Base-by-base conservation (phyloP, 1,284 basidiomycete species). In the Fomitopsis betulina region DNA sequence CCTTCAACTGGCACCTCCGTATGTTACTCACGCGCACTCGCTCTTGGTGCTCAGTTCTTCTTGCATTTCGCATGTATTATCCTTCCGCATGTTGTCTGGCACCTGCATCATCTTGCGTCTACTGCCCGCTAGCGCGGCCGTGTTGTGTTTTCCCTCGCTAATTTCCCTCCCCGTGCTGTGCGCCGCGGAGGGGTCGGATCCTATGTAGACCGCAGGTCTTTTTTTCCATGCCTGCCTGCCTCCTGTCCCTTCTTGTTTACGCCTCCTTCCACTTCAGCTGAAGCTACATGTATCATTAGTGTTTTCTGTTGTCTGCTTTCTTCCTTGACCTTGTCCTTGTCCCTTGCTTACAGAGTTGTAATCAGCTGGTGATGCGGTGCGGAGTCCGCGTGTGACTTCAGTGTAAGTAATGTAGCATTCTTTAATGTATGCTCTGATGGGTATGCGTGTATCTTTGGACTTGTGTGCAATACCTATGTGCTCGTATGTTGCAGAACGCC, bases 281-380 rank as follows among this genome's bases (percentile, higher is more conserved):
- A 21, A 43, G 35, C 35, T 37, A 37, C 3, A 37, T 63, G 62
- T 63, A 63, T 63, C 59, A 63, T 38, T 63, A 63, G 62, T 53
- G 40, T 30, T 47, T 54, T 30, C 27, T 38, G 40, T 49, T 5
- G 55, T 39, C 42, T 50, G 12, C 13, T 49, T 19, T 23, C n/a
- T 56, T 33, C 12, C 5, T 12, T 15, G 12, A 33, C 13, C 35
- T 27, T 32, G n/a, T 3, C 32, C 42, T 49, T 56, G 47, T 27
- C 9, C 25, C 9, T 7, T 30, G 45, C 25, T 30, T 27, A 3
- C 9, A 37, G 8, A 37, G 35, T 37, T 27, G 25, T 47, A 47
- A 13, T 25, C 25, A 13, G 39, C 19, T 17, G 42, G 47, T n/a
- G n/a, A 5, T 30, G 47, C 30, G 27, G 47, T 7, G 42, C 10